Evolutionary conservation across 306 rosid genomes (phyloP).

Genomic region (Pterocarpus santalinus): DNA sequence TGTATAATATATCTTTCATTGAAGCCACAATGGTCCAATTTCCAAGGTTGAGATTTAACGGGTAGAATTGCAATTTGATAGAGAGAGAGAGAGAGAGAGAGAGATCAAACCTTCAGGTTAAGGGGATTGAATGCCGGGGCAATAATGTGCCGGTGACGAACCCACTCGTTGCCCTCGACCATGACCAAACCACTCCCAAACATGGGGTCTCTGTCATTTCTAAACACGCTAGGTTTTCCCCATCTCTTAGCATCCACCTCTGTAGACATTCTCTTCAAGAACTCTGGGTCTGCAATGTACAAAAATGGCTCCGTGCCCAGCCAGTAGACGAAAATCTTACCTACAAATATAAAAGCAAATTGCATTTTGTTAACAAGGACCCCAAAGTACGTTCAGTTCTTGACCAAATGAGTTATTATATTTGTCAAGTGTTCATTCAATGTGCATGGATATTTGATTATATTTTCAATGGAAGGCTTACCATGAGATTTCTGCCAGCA

Average conservation of each 20-base stretch:
- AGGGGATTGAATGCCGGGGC: conserved; percentile 82
- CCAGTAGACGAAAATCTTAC: conserved; percentile 81
- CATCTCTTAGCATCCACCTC: conserved; percentile 74
- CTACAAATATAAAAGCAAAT: conserved; percentile 47
- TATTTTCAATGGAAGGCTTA: conserved; percentile 39
- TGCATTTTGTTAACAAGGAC: neutral
- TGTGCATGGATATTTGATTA: neutral
- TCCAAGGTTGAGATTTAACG: neutral
- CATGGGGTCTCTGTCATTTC: conserved; percentile 80
- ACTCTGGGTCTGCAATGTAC: conserved; percentile 76
- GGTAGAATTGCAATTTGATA: neutral
- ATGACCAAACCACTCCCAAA: conserved; percentile 82
- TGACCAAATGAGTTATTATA: too few species aligned
- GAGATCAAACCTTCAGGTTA: conserved; percentile 65
- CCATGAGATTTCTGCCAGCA: conserved; percentile 78
- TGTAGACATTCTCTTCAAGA: conserved; percentile 71
- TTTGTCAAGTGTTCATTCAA: too few species aligned
- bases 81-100: neutral
- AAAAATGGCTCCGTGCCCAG: conserved; percentile 88
- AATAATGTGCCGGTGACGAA: conserved; percentile 74
- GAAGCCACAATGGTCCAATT: neutral
- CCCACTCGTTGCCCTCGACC: conserved; percentile 87
- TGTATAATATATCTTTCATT: neutral
- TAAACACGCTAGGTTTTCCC: conserved; percentile 88
- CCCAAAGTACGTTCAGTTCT: neutral